Evolutionary conservation across 2,329 filamentous ascomycete species (phyloP).

Genomic region (Mollisia scopiformis): DNA sequence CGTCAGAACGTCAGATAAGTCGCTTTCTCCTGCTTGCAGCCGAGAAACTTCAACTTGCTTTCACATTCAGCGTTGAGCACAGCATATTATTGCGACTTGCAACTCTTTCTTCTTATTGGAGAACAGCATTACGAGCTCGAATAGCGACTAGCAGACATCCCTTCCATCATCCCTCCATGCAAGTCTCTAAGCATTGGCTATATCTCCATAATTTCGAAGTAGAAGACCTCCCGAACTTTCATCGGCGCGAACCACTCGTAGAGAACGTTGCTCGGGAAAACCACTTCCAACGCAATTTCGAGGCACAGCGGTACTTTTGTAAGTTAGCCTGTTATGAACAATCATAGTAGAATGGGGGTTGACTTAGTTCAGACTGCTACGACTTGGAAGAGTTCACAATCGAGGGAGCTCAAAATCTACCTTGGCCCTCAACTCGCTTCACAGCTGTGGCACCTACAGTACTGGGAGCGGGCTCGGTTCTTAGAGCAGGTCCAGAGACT

Average conservation of each 20-base stretch:
- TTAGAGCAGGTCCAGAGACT: too few relatives aligned
- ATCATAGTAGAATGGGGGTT: too few relatives aligned
- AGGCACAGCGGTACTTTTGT: too few relatives aligned
- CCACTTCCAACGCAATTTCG: too few relatives aligned
- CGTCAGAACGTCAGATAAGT: neutral
- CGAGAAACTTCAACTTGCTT: neutral
- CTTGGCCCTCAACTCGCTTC: too few relatives aligned
- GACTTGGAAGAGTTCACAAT: too few relatives aligned
- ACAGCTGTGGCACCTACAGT: too few relatives aligned
- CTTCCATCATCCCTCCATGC: neutral
- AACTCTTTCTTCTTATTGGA: constrained; percentile 7
- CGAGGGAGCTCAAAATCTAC: too few relatives aligned
- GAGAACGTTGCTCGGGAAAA: too few relatives aligned
- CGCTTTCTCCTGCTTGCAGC: neutral
- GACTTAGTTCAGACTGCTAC: too few relatives aligned
- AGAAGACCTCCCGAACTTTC: neutral
- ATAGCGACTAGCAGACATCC: constrained; percentile 5
- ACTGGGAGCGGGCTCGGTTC: too few relatives aligned
- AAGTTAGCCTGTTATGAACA: too few relatives aligned
- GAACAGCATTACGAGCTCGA: constrained; percentile 18
- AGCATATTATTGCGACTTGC: constrained; percentile 21
- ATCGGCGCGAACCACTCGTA: neutral
- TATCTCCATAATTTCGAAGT: neutral
- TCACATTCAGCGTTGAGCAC: constrained; percentile 9
- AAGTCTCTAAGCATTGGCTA: neutral